phyloP scores from a whole-genome alignment of 169 alveolate genomes.

The Ichthyophthirius multifiliis region DNA sequence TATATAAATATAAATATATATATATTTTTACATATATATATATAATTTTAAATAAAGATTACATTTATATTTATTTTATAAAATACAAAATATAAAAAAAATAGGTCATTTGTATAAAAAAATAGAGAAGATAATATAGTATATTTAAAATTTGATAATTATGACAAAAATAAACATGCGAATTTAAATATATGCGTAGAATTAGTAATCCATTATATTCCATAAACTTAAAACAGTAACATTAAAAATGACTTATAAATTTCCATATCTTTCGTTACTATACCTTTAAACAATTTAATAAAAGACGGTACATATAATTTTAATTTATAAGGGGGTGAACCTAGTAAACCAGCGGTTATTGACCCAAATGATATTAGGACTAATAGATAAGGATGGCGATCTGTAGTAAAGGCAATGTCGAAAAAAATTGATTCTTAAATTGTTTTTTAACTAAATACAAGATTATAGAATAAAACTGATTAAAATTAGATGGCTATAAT shows the following conservation, averaged over 20 bases:
- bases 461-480: neutral
- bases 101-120: neutral
- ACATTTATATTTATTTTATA: neutral
- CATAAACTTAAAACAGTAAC: neutral
- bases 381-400: neutral
- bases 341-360: neutral
- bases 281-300: neutral
- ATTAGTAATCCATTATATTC: neutral
- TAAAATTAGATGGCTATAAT: neutral
- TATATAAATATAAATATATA: no score
- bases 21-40: no score
- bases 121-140: neutral
- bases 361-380: neutral
- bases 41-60: no score
- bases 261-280: neutral
- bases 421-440: neutral
- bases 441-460: neutral
- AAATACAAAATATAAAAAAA: neutral
- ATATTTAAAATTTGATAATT: neutral
- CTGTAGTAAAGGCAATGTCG: neutral
- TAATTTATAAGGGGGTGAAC: neutral
- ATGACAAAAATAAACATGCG: neutral
- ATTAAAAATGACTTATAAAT: neutral
- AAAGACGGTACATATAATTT: neutral
- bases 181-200: neutral